A percentile compares a stretch with the other conserved stretches of the same genome.
Evolutionary conservation across 345 rosid species (phyloP).

Genomic region (Ceriops tagal): DNA sequence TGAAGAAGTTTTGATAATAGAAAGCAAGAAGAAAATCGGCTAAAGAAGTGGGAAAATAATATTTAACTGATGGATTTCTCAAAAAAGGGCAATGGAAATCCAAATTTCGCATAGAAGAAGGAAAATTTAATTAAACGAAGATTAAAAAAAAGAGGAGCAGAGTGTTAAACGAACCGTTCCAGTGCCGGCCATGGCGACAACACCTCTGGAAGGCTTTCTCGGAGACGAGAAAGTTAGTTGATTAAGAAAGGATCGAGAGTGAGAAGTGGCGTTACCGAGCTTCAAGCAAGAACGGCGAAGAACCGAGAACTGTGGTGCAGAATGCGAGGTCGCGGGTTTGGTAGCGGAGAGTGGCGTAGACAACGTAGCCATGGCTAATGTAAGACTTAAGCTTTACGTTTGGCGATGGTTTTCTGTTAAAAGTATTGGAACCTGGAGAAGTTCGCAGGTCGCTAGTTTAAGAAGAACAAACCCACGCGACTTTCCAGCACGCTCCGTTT

Average conservation of each 20-base stretch:
- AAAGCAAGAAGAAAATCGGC: not conserved
- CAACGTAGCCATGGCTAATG: constrained; percentile 46
- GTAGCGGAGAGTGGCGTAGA: constrained; percentile 47
- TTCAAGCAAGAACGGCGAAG: constrained; percentile 48
- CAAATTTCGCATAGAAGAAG: not conserved
- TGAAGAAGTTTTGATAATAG: no score
- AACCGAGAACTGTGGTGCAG: constrained; percentile 46
- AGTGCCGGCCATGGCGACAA: constrained; percentile 84
- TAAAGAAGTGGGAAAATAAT: not conserved
- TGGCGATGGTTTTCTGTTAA: no score
- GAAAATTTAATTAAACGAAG: not conserved
- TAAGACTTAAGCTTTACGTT: not conserved
- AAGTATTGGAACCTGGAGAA: no score
- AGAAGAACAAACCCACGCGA: no score
- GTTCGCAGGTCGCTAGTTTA: no score
- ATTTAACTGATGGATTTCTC: not conserved
- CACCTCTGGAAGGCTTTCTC: constrained; percentile 49
- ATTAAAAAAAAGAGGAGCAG: not conserved
- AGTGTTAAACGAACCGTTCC: constrained; percentile 55
- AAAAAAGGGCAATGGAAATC: not conserved
- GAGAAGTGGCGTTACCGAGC: constrained; percentile 32
- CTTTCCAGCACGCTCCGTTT: no score
- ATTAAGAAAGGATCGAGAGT: constrained; percentile 39
- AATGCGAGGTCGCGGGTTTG: constrained; percentile 27
- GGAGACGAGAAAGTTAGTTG: constrained; percentile 50